Conservation (phyloP, 495 filamentous ascomycete species). For the Friedmanniomyces endolithicus region DNA sequence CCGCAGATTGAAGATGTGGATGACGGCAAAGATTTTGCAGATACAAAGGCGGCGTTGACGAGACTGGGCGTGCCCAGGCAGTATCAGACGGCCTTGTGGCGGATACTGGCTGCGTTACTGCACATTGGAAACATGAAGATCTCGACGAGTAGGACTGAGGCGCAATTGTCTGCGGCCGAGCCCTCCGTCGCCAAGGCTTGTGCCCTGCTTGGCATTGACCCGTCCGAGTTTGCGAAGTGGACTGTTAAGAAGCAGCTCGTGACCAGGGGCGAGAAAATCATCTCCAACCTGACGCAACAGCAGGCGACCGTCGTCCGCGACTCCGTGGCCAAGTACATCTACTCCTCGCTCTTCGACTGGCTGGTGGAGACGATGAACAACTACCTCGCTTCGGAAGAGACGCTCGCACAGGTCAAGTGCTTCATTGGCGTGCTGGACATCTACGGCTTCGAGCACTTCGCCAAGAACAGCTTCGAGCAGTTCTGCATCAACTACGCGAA, state of each 20-base stretch:
- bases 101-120: slow-evolving; percentile 77
- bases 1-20: slow-evolving; percentile 91
- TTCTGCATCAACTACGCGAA: slow-evolving; percentile 99
- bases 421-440: slow-evolving; percentile 99
- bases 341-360: slow-evolving; percentile 98
- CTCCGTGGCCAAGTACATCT: slow-evolving; percentile 97
- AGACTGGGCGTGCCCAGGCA: slow-evolving; percentile 72
- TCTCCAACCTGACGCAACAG: slow-evolving; percentile 86
- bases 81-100: slow-evolving; percentile 77
- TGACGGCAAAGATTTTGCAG: slow-evolving; percentile 83
- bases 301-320: slow-evolving; percentile 92
- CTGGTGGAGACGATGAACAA: slow-evolving; percentile 89
- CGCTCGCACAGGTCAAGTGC: slow-evolving; percentile 65
- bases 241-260: slow-evolving; percentile 98
- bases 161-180: slow-evolving; percentile 66
- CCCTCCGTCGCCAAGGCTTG: slow-evolving; percentile 71
- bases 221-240: slow-evolving; percentile 88
- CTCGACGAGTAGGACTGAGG: slow-evolving; percentile 75
- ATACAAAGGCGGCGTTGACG: slow-evolving; percentile 69
- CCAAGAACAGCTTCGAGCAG: slow-evolving; percentile 99
- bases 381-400: slow-evolving; percentile 79
- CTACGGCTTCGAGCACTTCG: slow-evolving; percentile 99
- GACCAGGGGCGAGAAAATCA: slow-evolving; percentile 94
- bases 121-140: slow-evolving; percentile 97
- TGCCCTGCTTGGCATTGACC: slow-evolving; percentile 76